Base-by-base conservation (phyloP, 2,329 filamentous ascomycete species). In the Rutstroemia sp. region DNA sequence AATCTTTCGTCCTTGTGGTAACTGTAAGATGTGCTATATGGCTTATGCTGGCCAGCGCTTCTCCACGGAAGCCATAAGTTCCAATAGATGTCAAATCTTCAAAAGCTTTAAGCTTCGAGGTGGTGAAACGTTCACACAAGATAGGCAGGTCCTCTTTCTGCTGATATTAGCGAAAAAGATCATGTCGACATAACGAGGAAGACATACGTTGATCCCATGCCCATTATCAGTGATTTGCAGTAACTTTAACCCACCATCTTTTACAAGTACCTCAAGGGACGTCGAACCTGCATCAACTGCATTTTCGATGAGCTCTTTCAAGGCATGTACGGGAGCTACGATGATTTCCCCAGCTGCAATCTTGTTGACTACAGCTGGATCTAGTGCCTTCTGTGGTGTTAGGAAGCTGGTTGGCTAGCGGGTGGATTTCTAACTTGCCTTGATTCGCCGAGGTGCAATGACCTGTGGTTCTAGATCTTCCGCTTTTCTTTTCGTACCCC, bases 321-420 rank as follows among this genome's bases (percentile, higher is more conserved):
- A 73, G 3, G 95, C 94, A 71, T 99, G 90, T 27, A 96, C 91
- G 0, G 94, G 95, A 2, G 94, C 92, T 49, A 99, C 91, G 59
- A 99, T 99, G 66, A 99, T 99, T 72, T 99, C 94, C 19, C 94
- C 94, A 0, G 94, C 94, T 0, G 94, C 94, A 64, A 99, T 99
- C 72, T 97, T 99, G 77, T 97, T 99, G 63, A 99, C 88, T 21
- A 99, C 94, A 74, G 94, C 87, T 61, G 88, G 85, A 67, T 95
- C 89, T 25, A 99, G 80, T 14, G 92, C 88, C 85, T 95, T 71
- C 66, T n/a, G 69, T 64, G 57, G 66, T 38, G 67, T 63, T 46
- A 70, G 57, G 51, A 62, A n/a, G 19, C 12, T 19, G 30, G 39
- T 37, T 10, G 52, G 38, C 37, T 38, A 30, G 45, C 10, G n/a